These are phyloP conservation scores for Capsella bursapastoris DNA, from an alignment of 345 rosid genomes.

Conservation along the genomic window DNA sequence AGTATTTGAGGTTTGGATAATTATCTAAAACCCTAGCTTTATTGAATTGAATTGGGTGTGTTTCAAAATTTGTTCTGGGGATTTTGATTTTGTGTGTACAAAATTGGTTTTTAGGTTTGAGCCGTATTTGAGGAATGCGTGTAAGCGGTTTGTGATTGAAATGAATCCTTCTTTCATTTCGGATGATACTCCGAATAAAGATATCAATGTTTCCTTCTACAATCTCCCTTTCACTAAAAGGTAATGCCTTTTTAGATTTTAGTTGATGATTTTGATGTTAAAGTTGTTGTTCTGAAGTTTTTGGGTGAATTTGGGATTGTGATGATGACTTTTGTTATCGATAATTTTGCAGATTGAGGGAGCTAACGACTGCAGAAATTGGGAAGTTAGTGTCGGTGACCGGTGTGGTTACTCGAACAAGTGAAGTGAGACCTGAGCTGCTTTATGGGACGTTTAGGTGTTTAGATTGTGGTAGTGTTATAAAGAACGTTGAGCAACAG, in stretches of 20 bases:
- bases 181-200: conserved; percentile 86
- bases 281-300: neutral
- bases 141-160: conserved; percentile 89
- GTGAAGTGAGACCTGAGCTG: conserved; percentile 98
- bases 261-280: neutral
- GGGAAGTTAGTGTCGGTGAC: conserved; percentile 89
- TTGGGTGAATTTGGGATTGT: neutral
- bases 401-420: conserved; percentile 94
- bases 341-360: conserved; percentile 61
- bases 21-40: conserved; percentile 10
- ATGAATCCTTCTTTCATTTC: conserved; percentile 66
- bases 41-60: neutral
- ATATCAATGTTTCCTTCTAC: conserved; percentile 81
- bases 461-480: conserved; percentile 74
- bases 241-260: conserved; percentile 35
- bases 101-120: conserved; percentile 57
- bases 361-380: conserved; percentile 79
- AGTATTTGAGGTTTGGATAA: conserved; percentile 64
- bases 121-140: conserved; percentile 82
- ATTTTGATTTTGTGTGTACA: neutral
- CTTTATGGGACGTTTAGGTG: conserved; percentile 89
- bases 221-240: conserved; percentile 80
- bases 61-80: neutral
- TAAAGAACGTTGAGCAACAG: conserved; percentile 91
- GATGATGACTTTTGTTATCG: neutral